Percentiles rank a stretch among this genome's conserved stretches.
Evolutionary conservation across 2,329 filamentous ascomycete genomes (phyloP).

Genomic region (Neurospora sp.): DNA sequence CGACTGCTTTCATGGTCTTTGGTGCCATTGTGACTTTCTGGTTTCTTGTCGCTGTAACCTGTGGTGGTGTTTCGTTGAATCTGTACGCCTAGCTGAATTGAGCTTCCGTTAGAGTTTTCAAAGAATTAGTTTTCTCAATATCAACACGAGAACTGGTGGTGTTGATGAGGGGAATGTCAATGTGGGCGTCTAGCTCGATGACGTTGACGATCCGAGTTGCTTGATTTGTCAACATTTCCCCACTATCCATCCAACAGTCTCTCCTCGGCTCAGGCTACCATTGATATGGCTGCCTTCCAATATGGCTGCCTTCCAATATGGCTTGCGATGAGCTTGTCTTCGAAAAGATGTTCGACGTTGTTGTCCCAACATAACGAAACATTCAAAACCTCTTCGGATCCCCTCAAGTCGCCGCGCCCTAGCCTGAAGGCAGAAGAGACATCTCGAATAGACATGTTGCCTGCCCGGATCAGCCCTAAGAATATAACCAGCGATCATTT

Average conservation of each 20-base stretch:
- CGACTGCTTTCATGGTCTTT: slow-evolving; percentile 33
- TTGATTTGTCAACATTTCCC: background rate
- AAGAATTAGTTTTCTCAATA: background rate
- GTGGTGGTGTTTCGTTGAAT: background rate
- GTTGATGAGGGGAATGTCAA: background rate
- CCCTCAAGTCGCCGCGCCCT: background rate
- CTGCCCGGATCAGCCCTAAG: background rate
- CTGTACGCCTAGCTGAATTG: background rate
- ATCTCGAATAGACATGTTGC: background rate
- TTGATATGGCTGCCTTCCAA: too few relatives aligned
- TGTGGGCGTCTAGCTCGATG: background rate
- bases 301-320: too few relatives aligned
- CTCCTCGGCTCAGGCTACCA: background rate
- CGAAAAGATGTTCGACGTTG: background rate
- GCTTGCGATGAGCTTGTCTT: too few relatives aligned
- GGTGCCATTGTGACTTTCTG: slow-evolving; percentile 12
- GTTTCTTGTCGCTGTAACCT: background rate
- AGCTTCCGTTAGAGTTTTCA: background rate
- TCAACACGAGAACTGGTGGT: background rate
- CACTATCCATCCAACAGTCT: background rate
- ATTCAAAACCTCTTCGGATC: background rate
- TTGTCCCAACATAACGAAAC: background rate
- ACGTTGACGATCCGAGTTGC: background rate
- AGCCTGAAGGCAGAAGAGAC: background rate
- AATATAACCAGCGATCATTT: background rate